Percentiles rank a stretch among this genome's conserved stretches.
These are phyloP conservation scores for Nosema muscidifuracis DNA, from an alignment of 371 early-diverging fungal species.

Conservation along the genomic window DNA sequence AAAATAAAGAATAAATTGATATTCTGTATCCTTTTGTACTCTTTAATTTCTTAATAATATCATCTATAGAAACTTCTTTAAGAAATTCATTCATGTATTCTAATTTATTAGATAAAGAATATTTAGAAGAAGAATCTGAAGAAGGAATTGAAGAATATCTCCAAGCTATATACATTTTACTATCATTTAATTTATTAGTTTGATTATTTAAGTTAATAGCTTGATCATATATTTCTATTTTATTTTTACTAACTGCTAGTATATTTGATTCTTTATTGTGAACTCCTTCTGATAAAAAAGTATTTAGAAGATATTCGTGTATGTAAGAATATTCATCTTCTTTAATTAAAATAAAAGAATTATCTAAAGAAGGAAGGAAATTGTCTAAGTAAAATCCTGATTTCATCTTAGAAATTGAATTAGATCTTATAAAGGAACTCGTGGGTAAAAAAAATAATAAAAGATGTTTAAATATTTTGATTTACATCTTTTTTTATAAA, in stretches of 20 bases:
- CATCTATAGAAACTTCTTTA: neutral
- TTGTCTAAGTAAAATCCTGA: slow-evolving; percentile 16
- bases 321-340: slow-evolving; percentile 33
- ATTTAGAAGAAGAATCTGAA: neutral
- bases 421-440: slow-evolving; percentile 26
- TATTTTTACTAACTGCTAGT: slow-evolving; percentile 13
- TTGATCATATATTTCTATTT: neutral
- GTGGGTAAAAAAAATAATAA: slow-evolving; percentile 2
- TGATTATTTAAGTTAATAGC: neutral
- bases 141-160: slow-evolving; percentile 9
- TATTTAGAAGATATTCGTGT: slow-evolving; percentile 12
- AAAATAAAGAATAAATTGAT: slow-evolving; percentile 21
- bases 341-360: slow-evolving; percentile 9
- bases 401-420: neutral
- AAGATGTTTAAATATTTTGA: too few species aligned
- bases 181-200: neutral
- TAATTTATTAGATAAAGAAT: slow-evolving; percentile 10
- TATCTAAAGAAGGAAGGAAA: neutral
- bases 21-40: slow-evolving; percentile 1
- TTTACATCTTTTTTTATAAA: too few species aligned
- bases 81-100: neutral
- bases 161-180: slow-evolving; percentile 41
- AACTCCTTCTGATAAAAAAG: slow-evolving; percentile 33
- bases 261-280: neutral
- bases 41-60: slow-evolving; percentile 7